Base-by-base conservation (phyloP, 2,329 filamentous ascomycete species). In the Penicillium sp. region DNA sequence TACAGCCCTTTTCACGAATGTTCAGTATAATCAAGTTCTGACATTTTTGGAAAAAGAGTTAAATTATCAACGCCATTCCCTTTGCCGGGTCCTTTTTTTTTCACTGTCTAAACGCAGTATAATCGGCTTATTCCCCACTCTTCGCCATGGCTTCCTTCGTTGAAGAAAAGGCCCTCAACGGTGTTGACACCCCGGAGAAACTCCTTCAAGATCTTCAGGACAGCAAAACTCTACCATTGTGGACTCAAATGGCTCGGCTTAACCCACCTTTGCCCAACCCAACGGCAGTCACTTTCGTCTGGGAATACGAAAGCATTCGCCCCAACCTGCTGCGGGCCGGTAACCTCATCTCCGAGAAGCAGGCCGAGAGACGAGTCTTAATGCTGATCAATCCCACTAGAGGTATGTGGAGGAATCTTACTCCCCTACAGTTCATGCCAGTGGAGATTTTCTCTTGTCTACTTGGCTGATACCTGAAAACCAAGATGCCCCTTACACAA, bases 401-500 rank as follows among this genome's bases (percentile, higher is more conserved):
- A 62, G 69, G 72, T 70, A 54, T 31, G 44, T 52, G 31, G 26
- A 37, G 33, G 4, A 18, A 8, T 11, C 6, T 37, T 9, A 9
- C 8, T 18, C 7, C 2, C n/a, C 4, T 37, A n/a, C 33, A 2
- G 3, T 8, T 8, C 1, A 9, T 6, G n/a, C 7, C 8, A 35
- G 7, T 8, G 3, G n/a, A 18, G 3, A n/a, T 9, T 18, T 18
- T 9, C 2, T 11, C 4, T 18, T 18, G 33, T 37, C 33, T 37
- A 37, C 4, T 37, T 37, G n/a, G 33, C 33, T 37, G 14, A 37
- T 37, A 37, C n/a, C n/a, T 5, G 4, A 37, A 27, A 4, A 9
- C 12, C 9, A 42, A 43, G 79, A 77, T 52, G 77, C 79, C 0
- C 82, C 82, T 0, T 82, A 78, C 57, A 84, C 82, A 0, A 84